Percentiles rank a stretch among this genome's conserved stretches.
phyloP scores from a whole-genome alignment of 208 protist genomes.

The Crithidia mellificae region DNA sequence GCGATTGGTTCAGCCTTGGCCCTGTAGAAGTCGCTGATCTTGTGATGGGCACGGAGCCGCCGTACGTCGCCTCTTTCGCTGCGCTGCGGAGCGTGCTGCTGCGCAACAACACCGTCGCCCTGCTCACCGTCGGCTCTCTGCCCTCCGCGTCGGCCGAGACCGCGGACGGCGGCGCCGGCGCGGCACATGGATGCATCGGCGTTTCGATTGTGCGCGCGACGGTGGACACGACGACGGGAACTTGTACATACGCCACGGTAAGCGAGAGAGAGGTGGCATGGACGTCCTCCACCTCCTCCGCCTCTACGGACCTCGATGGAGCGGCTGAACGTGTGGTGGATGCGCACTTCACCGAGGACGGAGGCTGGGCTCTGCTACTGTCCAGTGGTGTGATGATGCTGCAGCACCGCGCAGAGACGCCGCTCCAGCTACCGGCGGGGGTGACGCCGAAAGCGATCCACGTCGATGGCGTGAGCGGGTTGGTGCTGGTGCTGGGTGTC shows the following conservation, averaged over 20 bases:
- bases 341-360: constrained; percentile 10
- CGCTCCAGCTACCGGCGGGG: constrained; percentile 1
- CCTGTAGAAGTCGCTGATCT: too few species aligned
- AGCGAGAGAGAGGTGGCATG: background rate
- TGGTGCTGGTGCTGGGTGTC: constrained; percentile 4
- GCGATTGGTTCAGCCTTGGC: too few species aligned
- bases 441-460: constrained; percentile 12
- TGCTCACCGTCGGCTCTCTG: background rate
- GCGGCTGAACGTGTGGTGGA: background rate
- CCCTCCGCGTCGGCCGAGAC: background rate
- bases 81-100: background rate
- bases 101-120: constrained; percentile 13
- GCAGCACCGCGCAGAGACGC: background rate
- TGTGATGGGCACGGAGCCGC: background rate
- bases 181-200: background rate
- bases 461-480: constrained; percentile 8
- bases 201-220: constrained; percentile 9
- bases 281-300: background rate
- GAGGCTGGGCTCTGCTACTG: constrained; percentile 15
- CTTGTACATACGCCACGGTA: background rate
- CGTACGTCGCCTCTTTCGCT: background rate
- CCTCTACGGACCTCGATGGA: too few species aligned
- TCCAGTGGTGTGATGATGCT: background rate
- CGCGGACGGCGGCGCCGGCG: too few species aligned
- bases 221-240: background rate